These are phyloP conservation scores for Acacia acuminata DNA, from an alignment of 306 rosid genomes.

Conservation along the genomic window DNA sequence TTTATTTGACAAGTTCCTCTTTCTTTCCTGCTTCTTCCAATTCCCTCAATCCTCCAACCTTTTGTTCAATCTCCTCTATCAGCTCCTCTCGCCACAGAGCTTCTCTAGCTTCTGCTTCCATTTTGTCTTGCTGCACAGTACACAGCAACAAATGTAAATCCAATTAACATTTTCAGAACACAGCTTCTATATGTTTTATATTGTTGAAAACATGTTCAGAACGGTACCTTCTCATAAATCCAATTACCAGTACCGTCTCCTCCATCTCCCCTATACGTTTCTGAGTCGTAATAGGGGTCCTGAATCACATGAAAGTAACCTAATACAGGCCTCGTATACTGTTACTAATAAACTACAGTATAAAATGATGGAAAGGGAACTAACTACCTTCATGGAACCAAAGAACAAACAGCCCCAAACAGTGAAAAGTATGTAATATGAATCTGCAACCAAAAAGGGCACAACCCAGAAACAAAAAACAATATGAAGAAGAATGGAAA, in stretches of 20 bases:
- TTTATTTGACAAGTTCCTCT: constrained; percentile 1
- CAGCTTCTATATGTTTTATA: neutral
- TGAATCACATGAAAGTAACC: constrained; percentile 26
- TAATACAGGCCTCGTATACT: neutral
- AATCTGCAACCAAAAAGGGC: constrained; percentile 27
- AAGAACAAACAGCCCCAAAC: constrained; percentile 91
- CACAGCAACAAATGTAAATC: neutral
- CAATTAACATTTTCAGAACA: too few species aligned
- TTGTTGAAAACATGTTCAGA: neutral
- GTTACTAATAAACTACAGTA: neutral
- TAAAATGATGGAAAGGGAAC: neutral
- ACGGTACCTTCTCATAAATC: constrained; percentile 82
- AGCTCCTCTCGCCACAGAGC: constrained; percentile 17
- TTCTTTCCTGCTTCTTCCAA: constrained; percentile 9
- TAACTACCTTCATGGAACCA: constrained; percentile 84
- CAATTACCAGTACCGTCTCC: constrained; percentile 92
- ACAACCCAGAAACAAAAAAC: neutral
- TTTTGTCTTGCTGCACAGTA: neutral
- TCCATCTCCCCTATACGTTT: constrained; percentile 80
- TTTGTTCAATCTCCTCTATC: constrained; percentile 12
- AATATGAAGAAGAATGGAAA: neutral
- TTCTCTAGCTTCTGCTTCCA: constrained; percentile 14
- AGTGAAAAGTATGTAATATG: constrained; percentile 63
- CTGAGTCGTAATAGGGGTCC: constrained; percentile 94
- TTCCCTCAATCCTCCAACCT: constrained; percentile 12